Evolutionary conservation across 1,284 basidiomycete genomes (phyloP).

Genomic region (Caloboletus firmus): DNA sequence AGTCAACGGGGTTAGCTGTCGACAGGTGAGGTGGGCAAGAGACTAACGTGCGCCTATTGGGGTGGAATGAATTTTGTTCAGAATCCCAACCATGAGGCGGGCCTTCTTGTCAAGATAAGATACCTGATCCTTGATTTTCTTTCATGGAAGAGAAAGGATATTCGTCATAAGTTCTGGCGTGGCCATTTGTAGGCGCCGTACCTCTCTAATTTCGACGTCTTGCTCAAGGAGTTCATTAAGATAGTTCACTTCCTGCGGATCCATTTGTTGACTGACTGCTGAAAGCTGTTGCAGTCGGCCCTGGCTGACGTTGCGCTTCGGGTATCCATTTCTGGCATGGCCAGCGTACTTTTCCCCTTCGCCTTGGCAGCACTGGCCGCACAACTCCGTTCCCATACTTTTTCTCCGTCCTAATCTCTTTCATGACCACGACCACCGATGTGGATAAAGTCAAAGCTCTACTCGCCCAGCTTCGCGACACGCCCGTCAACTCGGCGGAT

Average conservation of each 20-base stretch:
- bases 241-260: slow-evolving; percentile 51
- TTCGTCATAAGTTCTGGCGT: slow-evolving; percentile 26
- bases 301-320: not conserved
- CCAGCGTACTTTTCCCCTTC: not conserved
- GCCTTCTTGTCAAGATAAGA: slow-evolving; percentile 71
- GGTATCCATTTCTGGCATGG: slow-evolving; percentile 13
- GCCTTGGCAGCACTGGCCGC: not conserved
- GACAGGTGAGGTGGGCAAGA: slow-evolving; percentile 8
- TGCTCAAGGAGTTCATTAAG: slow-evolving; percentile 54
- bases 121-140: slow-evolving; percentile 79
- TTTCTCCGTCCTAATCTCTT: not conserved
- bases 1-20: slow-evolving; percentile 6
- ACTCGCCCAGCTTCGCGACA: slow-evolving; percentile 53
- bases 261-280: slow-evolving; percentile 43
- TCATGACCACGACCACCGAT: slow-evolving; percentile 30
- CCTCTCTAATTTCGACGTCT: slow-evolving; percentile 54
- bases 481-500: slow-evolving; percentile 50
- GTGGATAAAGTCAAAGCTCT: slow-evolving; percentile 42
- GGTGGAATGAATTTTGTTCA: slow-evolving; percentile 78
- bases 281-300: not conserved
- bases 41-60: slow-evolving; percentile 55
- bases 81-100: slow-evolving; percentile 59
- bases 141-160: not conserved
- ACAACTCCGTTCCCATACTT: not conserved
- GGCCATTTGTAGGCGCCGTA: slow-evolving; percentile 25